Evolutionary conservation across 148 eudicot genomes (phyloP), one percentile per base, ranked within the genome.

Genomic region (Camellia sinensis): DNA sequence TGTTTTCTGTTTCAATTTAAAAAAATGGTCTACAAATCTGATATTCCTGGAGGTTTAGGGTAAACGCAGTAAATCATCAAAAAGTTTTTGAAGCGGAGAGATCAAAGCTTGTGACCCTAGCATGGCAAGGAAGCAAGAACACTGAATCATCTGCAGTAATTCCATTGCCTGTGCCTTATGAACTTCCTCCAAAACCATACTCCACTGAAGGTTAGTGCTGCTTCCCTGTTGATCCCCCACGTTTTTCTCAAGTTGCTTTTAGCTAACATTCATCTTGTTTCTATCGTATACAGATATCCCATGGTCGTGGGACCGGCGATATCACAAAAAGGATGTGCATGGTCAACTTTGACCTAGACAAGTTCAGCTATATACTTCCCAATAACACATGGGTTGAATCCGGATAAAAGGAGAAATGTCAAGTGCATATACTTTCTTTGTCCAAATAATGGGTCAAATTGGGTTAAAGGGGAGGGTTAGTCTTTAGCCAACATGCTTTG

Each of bases 101-200:
- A 84, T 86, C 90, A 61, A 96, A 92, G 78, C 83, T 93, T 61
- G 98, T 92, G 74, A 83, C 97, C 54, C 81, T 93, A 81, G 80
- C 87, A 77, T 90, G 90, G 91, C 86, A 79, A 50, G 89, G 84
- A 66, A 86, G 72, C 69, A 78, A 44, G 52, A 76, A 83, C 19
- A 40, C 45, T 18, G 84, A 92, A 66, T 56, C 86, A 12, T 64
- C 81, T 56, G 95, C 92, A 87, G 84, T 91, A 50, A 82, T 96
- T 80, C 79, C 53, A 17, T 82, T 93, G 78, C 99, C 98, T 59
- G 85, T 96, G 64, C 98, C 99, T 10, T 96, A 93, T 63, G 95
- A 92, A 78, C 95, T 96, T 80, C 99, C 98, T 87, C 99, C 97
- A 69, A 88, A 69, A 71, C 86, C 87, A 54, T 96, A 93, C 83